Percentiles rank a stretch among this genome's conserved stretches.
phyloP scores from a whole-genome alignment of 805 yeast genomes.

The Spathaspora arborariae region DNA sequence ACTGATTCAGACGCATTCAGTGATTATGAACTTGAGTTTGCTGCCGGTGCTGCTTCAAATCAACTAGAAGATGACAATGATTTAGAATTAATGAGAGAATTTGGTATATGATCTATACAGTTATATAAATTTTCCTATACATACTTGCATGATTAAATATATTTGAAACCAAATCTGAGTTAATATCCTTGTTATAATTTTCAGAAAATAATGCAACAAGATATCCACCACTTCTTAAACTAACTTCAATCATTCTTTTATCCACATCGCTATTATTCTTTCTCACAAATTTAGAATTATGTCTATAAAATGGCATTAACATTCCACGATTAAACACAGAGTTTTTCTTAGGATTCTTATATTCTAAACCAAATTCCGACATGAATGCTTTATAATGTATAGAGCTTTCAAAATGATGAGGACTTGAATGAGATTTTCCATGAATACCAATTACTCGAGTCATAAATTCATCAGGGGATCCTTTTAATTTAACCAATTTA shows the following conservation, averaged over 20 bases:
- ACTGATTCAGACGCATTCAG: slow-evolving; percentile 16
- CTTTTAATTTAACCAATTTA: slow-evolving; percentile 24
- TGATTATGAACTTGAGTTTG: slow-evolving; percentile 17
- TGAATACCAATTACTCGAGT: slow-evolving; percentile 45
- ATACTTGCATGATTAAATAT: slow-evolving; percentile 45
- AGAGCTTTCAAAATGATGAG: slow-evolving; percentile 25
- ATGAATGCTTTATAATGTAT: slow-evolving; percentile 44
- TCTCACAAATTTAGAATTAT: slow-evolving; percentile 42
- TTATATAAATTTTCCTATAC: slow-evolving; percentile 45
- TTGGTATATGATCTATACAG: slow-evolving; percentile 22
- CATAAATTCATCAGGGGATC: slow-evolving; percentile 34
- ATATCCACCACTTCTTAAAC: slow-evolving; percentile 50
- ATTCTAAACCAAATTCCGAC: slow-evolving; percentile 51
- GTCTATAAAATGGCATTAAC: slow-evolving; percentile 49
- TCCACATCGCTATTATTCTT: slow-evolving; percentile 14
- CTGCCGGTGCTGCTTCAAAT: not conserved
- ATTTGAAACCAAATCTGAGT: slow-evolving; percentile 39
- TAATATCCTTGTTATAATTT: slow-evolving; percentile 15
- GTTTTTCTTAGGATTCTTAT: slow-evolving; percentile 25
- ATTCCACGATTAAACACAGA: slow-evolving; percentile 45
- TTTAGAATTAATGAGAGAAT: slow-evolving; percentile 35
- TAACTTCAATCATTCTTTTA: slow-evolving; percentile 34
- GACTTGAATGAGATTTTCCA: slow-evolving; percentile 13
- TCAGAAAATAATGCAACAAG: slow-evolving; percentile 45
- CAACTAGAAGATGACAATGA: slow-evolving; percentile 15